Evolutionary conservation across 2,329 filamentous ascomycete species (phyloP), one percentile per base, ranked within the genome.

Genomic region (Colletotrichum cereale): DNA sequence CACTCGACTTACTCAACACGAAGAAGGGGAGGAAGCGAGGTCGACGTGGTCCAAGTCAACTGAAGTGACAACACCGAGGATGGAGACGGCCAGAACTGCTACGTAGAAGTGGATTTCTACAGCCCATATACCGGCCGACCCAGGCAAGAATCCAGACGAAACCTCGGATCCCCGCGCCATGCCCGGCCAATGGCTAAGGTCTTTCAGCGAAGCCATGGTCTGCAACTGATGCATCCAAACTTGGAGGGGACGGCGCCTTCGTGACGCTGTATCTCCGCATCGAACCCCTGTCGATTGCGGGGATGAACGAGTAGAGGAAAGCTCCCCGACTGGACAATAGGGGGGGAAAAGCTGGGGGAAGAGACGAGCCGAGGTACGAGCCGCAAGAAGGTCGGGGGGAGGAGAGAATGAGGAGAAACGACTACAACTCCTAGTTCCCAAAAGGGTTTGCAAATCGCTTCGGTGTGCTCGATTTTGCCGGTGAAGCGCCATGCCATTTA

Each of bases 241-340:
- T 60, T 64, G 47, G 66, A 58, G 64, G 40, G 44, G 31, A 40
- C n/a, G 42, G 34, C 52, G 48, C 50, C 40, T 63, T 69, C 58
- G 60, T 69, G 69, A 68, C 60, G 53, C 53, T 60, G 58, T 52
- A 55, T 69, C 65, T 69, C 66, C 65, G 58, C 69, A 69, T 29
- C 36, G 7, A 12, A 72, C 26, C 69, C 69, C 69, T 69, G 69
- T 72, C 60, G 47, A 40, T 61, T 69, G 69, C 65, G 69, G 66
- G 68, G 69, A 52, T 47, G 42, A n/a, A 12, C 29, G 24, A 34
- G 53, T 47, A 50, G 34, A 52, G 44, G 61, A 31, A 50, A 66
- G 62, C 55, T 36, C 34, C 42, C 26, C 61, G 63, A 50, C 52
- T 71, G 52, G 44, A 48, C 42, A 60, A 57, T 5, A n/a, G 38